These are phyloP conservation scores for Aspergillus ellipticus DNA, from an alignment of 495 filamentous ascomycete genomes.

Conservation along the genomic window DNA sequence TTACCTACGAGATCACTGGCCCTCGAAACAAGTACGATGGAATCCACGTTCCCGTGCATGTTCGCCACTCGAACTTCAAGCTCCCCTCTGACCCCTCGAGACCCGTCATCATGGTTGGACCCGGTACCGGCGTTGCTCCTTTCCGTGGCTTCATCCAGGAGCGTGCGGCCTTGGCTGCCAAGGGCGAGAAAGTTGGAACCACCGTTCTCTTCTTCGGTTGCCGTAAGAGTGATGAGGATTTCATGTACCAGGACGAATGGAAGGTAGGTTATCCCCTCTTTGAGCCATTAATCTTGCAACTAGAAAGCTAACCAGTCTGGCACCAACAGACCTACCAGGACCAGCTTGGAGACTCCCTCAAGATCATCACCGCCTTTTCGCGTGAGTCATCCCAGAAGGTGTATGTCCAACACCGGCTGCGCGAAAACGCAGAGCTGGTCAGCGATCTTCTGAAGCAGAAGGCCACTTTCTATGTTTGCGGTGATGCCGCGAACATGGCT, in stretches of 20 bases:
- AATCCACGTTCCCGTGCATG: constrained; percentile 90
- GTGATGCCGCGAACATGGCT: constrained; percentile 98
- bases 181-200: constrained; percentile 81
- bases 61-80: constrained; percentile 99
- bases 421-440: constrained; percentile 77
- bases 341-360: constrained; percentile 79
- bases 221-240: constrained; percentile 80
- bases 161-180: constrained; percentile 72
- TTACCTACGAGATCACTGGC: constrained; percentile 84
- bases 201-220: constrained; percentile 95
- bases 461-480: constrained; percentile 97
- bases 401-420: constrained; percentile 92
- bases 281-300: background rate
- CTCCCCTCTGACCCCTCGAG: constrained; percentile 91
- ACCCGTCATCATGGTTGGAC: constrained; percentile 93
- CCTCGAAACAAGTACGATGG: constrained; percentile 97
- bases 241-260: constrained; percentile 89
- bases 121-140: constrained; percentile 94
- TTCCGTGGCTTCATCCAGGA: constrained; percentile 96
- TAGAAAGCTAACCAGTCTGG: constrained; percentile 5
- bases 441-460: constrained; percentile 85
- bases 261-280: constrained; percentile 59
- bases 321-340: constrained; percentile 67
- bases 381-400: constrained; percentile 78
- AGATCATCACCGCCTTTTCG: constrained; percentile 89